These are phyloP conservation scores for Acanthamoeba castellanii DNA, from an alignment of 208 protist genomes.

Conservation along the genomic window DNA sequence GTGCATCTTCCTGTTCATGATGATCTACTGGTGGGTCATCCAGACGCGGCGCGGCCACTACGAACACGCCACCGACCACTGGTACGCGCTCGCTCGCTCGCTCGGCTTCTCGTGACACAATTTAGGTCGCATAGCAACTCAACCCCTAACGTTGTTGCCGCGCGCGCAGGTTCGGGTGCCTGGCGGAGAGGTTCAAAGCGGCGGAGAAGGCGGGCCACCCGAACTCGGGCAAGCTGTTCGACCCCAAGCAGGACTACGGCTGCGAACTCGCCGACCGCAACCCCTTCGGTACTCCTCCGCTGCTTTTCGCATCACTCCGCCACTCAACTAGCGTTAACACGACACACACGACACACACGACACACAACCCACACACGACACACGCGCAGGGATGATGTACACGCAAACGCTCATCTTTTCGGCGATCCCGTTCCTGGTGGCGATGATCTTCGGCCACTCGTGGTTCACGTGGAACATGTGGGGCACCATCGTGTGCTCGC, in stretches of 20 bases:
- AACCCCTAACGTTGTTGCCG: no score
- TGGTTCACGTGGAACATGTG: constrained; percentile 37
- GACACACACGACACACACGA: no score
- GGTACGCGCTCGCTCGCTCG: background rate
- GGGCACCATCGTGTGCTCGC: constrained; percentile 14
- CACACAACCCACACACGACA: no score
- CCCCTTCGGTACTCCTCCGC: background rate
- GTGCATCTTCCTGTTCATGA: background rate
- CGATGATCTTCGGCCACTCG: constrained; percentile 1
- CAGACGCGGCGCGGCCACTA: background rate
- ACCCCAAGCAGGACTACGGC: background rate
- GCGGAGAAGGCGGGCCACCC: constrained; percentile 1
- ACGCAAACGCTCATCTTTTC: constrained; percentile 4
- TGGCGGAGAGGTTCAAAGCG: background rate
- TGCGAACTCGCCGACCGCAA: background rate
- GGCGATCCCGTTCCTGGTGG: background rate
- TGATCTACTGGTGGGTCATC: constrained; percentile 46
- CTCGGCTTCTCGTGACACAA: no score
- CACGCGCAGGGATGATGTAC: background rate
- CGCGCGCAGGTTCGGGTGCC: background rate
- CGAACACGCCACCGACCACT: background rate
- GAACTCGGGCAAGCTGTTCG: background rate
- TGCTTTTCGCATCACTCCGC: background rate
- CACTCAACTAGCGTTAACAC: background rate
- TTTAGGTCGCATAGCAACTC: no score